Evolutionary conservation across 1,139 yeast species (phyloP).

Genomic region (Meyerozyma sp.): DNA sequence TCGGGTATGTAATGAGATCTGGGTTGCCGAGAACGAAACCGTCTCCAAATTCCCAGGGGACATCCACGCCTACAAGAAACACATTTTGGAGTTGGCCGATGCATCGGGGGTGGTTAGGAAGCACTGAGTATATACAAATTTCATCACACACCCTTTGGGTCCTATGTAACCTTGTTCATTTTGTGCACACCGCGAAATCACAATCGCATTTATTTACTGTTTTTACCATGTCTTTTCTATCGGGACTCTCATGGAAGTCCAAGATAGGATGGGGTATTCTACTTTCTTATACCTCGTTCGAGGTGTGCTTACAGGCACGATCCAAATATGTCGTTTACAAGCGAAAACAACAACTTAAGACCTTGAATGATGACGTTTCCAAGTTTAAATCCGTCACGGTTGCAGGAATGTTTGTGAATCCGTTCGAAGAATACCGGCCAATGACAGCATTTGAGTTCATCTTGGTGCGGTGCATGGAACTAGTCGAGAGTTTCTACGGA

Average conservation of each 20-base stretch:
- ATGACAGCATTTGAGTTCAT: constrained; percentile 87
- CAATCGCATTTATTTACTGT: neutral
- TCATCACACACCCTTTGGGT: neutral
- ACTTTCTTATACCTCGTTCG: constrained; percentile 63
- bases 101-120: constrained; percentile 83
- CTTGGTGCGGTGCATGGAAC: constrained; percentile 62
- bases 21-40: constrained; percentile 87
- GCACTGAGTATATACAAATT: constrained; percentile 38
- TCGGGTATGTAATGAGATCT: constrained; percentile 84
- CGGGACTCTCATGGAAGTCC: constrained; percentile 17
- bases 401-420: constrained; percentile 82
- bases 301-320: constrained; percentile 52
- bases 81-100: constrained; percentile 73
- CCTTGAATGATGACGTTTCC: constrained; percentile 15
- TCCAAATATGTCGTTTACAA: constrained; percentile 54
- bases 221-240: neutral
- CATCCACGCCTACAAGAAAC: constrained; percentile 85
- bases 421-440: constrained; percentile 85
- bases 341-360: constrained; percentile 37
- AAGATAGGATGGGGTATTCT: constrained; percentile 51
- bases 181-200: neutral
- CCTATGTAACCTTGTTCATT: neutral
- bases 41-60: constrained; percentile 79
- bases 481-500: constrained; percentile 61
- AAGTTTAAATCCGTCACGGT: constrained; percentile 50